Percentiles rank a stretch among this genome's conserved stretches.
Evolutionary conservation across 352 stramenopile species (phyloP).

Genomic region (Phytophthora brassicae): DNA sequence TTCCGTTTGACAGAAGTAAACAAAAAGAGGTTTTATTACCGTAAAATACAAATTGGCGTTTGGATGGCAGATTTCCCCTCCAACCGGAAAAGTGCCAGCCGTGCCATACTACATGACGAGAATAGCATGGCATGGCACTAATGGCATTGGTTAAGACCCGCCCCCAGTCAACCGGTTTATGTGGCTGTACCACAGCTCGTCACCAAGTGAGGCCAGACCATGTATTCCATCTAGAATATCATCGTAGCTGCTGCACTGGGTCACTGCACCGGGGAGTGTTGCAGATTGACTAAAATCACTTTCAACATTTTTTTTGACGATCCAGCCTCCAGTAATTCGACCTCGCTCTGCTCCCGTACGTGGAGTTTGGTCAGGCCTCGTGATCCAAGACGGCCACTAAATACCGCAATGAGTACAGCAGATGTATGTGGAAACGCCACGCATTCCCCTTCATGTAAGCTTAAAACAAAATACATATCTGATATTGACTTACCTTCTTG

Average conservation of each 20-base stretch:
- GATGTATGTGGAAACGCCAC: not conserved
- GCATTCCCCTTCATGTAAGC: not conserved
- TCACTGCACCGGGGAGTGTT: not conserved
- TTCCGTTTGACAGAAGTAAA: no score
- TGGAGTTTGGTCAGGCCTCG: not conserved
- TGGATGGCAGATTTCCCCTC: no score
- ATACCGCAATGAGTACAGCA: not conserved
- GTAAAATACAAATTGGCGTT: no score
- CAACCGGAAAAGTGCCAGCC: no score
- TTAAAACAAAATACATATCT: not conserved
- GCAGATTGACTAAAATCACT: not conserved
- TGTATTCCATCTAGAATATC: not conserved
- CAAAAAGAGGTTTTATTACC: no score
- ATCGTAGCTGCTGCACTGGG: not conserved
- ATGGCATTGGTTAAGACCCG: no score
- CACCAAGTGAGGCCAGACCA: not conserved
- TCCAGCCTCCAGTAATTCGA: not conserved
- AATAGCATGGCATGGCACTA: no score
- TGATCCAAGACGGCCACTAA: not conserved
- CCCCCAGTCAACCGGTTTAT: no score
- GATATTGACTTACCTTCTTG: not conserved
- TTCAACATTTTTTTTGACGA: not conserved
- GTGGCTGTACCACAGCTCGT: not conserved
- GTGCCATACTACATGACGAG: no score
- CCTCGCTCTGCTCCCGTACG: not conserved